These are phyloP conservation scores for Phyllostachys edulis DNA, from an alignment of 176 grass and related monocot genomes.

Conservation along the genomic window DNA sequence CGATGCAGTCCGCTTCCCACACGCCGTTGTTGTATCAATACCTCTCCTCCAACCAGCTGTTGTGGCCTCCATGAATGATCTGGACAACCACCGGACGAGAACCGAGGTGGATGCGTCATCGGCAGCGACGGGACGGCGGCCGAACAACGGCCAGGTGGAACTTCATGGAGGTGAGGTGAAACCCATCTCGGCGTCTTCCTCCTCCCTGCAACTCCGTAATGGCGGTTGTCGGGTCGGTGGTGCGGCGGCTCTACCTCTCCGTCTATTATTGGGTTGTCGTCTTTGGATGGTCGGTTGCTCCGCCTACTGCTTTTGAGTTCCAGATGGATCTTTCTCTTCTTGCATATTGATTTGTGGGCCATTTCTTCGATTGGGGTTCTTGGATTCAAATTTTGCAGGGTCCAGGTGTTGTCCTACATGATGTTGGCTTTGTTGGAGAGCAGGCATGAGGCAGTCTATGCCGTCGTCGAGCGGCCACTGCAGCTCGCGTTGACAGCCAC, in stretches of 20 bases:
- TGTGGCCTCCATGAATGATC: too few relatives aligned
- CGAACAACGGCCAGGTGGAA: too few relatives aligned
- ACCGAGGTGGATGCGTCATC: too few relatives aligned
- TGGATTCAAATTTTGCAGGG: conserved; percentile 30
- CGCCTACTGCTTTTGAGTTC: background rate
- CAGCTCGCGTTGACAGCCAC: conserved; percentile 44
- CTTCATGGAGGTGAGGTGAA: too few relatives aligned
- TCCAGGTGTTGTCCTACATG: conserved; percentile 40
- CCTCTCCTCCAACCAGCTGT: too few relatives aligned
- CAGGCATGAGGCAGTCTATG: conserved; percentile 46
- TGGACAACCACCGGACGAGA: too few relatives aligned
- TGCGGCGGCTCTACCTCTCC: conserved; percentile 46
- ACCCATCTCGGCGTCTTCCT: background rate
- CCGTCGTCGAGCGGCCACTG: conserved; percentile 43
- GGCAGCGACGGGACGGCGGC: too few relatives aligned
- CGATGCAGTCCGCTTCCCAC: too few relatives aligned
- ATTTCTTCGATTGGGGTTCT: background rate
- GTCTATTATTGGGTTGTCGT: conserved; percentile 52
- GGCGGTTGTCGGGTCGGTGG: conserved; percentile 18
- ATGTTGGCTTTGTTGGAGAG: background rate
- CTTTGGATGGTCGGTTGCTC: conserved; percentile 13
- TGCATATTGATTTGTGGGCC: background rate
- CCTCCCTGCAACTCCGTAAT: conserved; percentile 8
- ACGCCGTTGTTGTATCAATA: too few relatives aligned
- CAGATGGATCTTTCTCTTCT: background rate